Evolutionary conservation across 345 rosid genomes (phyloP).

Genomic region (Toxicodendron radicans): DNA sequence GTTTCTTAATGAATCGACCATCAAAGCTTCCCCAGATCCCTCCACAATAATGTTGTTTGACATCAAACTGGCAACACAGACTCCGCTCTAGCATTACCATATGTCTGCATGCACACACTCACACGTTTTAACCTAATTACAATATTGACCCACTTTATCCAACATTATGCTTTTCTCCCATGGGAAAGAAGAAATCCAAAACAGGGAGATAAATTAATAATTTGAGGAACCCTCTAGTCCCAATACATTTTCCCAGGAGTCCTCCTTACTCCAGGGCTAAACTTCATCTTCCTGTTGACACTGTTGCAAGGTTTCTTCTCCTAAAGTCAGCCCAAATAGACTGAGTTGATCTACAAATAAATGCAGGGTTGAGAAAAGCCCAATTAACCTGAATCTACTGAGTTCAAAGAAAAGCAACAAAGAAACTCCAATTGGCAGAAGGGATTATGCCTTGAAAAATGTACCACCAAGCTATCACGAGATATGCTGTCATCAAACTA

Average conservation of each 20-base stretch:
- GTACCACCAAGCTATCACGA: neutral
- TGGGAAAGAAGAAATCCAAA: neutral
- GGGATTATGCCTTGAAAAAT: neutral
- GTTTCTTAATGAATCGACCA: neutral
- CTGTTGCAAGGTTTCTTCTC: neutral
- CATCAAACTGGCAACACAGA: neutral
- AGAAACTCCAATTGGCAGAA: neutral
- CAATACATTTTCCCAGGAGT: neutral
- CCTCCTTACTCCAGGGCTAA: neutral
- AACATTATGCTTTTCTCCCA: too few relatives aligned
- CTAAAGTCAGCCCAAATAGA: neutral
- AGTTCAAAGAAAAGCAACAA: neutral
- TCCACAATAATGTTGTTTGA: slow-evolving; percentile 6
- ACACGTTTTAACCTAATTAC: neutral
- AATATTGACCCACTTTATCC: neutral
- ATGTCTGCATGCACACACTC: neutral
- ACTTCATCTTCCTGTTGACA: neutral
- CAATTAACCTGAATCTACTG: neutral
- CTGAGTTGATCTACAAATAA: slow-evolving; percentile 1
- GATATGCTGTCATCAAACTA: neutral
- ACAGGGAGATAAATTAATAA: neutral
- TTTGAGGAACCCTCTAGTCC: neutral
- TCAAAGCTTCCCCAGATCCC: neutral
- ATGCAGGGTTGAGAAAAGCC: slow-evolving; percentile 2
- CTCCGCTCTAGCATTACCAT: neutral